These are phyloP conservation scores for Trypanosoma brucei DNA, from an alignment of 208 protist species.

Conservation along the genomic window DNA sequence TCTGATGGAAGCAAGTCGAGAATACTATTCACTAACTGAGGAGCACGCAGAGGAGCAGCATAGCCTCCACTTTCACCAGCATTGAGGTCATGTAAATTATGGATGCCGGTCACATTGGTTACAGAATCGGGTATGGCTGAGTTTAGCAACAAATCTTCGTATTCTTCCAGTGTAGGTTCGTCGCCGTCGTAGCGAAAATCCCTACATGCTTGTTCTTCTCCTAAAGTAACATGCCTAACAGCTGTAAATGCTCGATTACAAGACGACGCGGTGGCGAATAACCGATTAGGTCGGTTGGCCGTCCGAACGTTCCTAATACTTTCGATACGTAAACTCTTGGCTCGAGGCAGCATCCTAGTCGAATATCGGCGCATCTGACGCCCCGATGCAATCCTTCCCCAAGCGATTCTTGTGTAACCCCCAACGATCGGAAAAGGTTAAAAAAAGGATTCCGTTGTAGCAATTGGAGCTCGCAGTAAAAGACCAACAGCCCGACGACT, in stretches of 20 bases:
- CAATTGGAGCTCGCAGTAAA: no score
- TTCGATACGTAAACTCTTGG: no score
- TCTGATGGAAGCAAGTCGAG: slow-evolving; percentile 45
- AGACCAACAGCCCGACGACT: no score
- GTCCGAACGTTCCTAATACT: no score
- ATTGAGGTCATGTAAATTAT: background rate
- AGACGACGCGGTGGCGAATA: no score
- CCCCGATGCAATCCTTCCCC: no score
- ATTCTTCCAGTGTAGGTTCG: slow-evolving; percentile 47
- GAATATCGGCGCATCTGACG: no score
- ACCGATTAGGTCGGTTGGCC: no score
- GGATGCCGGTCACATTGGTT: background rate
- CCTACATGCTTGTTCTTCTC: background rate
- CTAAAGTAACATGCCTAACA: background rate
- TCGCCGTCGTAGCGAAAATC: slow-evolving; percentile 12
- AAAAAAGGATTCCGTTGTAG: no score
- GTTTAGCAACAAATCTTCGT: slow-evolving; percentile 57
- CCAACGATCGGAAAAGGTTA: no score
- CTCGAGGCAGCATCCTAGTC: no score
- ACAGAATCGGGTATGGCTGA: slow-evolving; percentile 4
- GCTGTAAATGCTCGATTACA: background rate
- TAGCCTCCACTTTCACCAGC: slow-evolving; percentile 4
- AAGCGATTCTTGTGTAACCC: no score
- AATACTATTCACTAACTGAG: slow-evolving; percentile 27
- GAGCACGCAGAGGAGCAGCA: slow-evolving; percentile 1